Base-by-base conservation (phyloP, 2,329 filamentous ascomycete genomes). In the Zasmidium cellare region DNA sequence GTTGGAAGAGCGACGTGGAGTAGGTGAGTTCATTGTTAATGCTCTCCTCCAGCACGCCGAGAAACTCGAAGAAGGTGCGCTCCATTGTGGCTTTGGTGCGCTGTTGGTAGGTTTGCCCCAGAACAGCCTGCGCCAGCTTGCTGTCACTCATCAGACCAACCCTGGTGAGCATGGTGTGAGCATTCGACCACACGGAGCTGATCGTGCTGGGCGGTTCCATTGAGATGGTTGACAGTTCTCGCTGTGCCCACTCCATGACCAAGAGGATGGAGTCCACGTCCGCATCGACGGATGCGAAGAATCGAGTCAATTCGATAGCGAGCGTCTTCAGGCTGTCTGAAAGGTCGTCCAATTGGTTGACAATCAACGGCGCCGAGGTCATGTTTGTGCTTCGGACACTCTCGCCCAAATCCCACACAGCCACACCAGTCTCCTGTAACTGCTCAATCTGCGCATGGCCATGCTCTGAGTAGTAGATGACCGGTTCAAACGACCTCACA, bases 171-270 rank as follows among this genome's bases (percentile, higher is more conserved):
- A 93, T 76, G 66, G 84, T 87, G 79, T 96, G 90, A 49, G 96
- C 79, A 71, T 96, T 96, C 74, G 91, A 89, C 71, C 92, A 91
- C 46, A 89, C 84, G n/a, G 86, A 85, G 18, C 87, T 84, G 20
- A 96, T 77, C 1, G 86, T 82, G 46, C 83, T 84, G 1, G 84
- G 82, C 6, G 86, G 84, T 19, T 83, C 77, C 20, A 80, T 80
- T 60, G 86, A 84, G 56, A 94, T 78, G 47, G 87, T 86, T 59
- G 86, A 81, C 14, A 97, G 84, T 73, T 97, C 92, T 64, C 92
- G 87, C 70, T 89, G 89, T 14, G 91, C 90, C 93, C 93, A 97
- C 71, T 96, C 91, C 92, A 97, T 97, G 52, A 96, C 91, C 60
- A 94, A 88, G 35, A 97, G 82, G 65, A 97, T 96, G 59, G 89